phyloP scores from a whole-genome alignment of 1,139 yeast genomes.

The Magnusiomyces starmeri region DNA sequence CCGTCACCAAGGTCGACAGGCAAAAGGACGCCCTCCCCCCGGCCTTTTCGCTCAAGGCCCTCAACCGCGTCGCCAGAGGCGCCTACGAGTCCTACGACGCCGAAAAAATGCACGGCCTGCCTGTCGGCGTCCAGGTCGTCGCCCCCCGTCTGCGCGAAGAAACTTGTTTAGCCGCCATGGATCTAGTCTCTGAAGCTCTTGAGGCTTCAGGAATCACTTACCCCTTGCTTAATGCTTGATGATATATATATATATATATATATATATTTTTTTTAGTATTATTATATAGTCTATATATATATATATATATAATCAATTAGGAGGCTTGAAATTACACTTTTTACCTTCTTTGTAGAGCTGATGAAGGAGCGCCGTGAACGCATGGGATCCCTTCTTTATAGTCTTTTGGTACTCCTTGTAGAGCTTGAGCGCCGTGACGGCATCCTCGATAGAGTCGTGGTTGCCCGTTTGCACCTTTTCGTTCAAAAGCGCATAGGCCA shows the following conservation, averaged over 20 bases:
- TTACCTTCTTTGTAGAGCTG: constrained; percentile 74
- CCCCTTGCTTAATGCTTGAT: constrained; percentile 26
- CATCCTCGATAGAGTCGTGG: constrained; percentile 97
- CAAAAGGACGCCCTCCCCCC: constrained; percentile 36
- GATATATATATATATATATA: no score
- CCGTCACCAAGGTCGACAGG: constrained; percentile 51
- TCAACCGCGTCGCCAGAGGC: constrained; percentile 37
- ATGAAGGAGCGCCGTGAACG: constrained; percentile 54
- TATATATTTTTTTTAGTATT: no score
- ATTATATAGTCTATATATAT: no score
- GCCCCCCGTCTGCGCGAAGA: constrained; percentile 57
- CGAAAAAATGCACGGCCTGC: constrained; percentile 51
- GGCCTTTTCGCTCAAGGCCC: constrained; percentile 30
- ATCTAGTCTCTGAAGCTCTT: constrained; percentile 33
- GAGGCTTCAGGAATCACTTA: constrained; percentile 28
- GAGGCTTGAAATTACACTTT: constrained; percentile 51
- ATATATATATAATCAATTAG: no score
- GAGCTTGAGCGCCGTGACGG: constrained; percentile 71
- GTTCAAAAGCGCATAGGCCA: constrained; percentile 71
- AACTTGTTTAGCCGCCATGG: constrained; percentile 44
- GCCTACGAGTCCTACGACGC: constrained; percentile 46
- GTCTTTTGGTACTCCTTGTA: constrained; percentile 68
- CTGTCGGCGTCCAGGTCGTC: constrained; percentile 58
- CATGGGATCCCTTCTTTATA: constrained; percentile 40
- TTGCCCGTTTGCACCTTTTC: constrained; percentile 83